phyloP scores from a whole-genome alignment of 1,284 basidiomycete species.

The Tilletia indica region DNA sequence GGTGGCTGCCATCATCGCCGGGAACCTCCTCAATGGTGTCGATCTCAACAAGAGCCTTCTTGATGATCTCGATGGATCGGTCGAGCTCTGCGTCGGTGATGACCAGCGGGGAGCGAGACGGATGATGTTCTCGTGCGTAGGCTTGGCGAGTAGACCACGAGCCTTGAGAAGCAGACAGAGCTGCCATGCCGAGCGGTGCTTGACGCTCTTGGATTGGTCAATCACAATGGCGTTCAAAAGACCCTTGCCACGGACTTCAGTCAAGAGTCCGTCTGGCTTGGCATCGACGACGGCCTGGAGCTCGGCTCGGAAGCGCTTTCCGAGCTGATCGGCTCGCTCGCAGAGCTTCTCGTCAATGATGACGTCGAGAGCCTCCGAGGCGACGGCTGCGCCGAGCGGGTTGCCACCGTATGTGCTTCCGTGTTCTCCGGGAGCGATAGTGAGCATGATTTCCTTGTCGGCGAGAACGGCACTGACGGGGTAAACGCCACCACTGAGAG shows the following conservation, averaged over 20 bases:
- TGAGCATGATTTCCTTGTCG: slow-evolving; percentile 85
- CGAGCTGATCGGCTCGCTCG: slow-evolving; percentile 73
- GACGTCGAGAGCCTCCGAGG: slow-evolving; percentile 84
- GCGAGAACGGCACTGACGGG: slow-evolving; percentile 93
- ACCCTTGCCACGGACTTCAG: slow-evolving; percentile 77
- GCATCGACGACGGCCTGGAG: slow-evolving; percentile 46
- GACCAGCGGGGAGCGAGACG: slow-evolving; percentile 94
- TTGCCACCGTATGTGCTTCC: slow-evolving; percentile 82
- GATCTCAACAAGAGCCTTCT: slow-evolving; percentile 73
- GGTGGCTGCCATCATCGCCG: slow-evolving; percentile 33
- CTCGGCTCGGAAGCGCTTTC: slow-evolving; percentile 68
- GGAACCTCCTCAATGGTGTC: slow-evolving; percentile 61
- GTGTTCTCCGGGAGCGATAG: slow-evolving; percentile 94
- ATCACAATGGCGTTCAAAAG: slow-evolving; percentile 93
- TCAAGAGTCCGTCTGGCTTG: slow-evolving; percentile 62
- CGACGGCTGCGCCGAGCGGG: slow-evolving; percentile 90
- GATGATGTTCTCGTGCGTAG: slow-evolving; percentile 93
- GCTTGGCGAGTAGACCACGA: slow-evolving; percentile 86
- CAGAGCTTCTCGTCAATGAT: slow-evolving; percentile 81
- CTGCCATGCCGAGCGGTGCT: slow-evolving; percentile 86
- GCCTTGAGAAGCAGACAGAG: slow-evolving; percentile 88
- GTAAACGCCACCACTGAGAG: slow-evolving; percentile 92
- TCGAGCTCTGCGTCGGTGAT: slow-evolving; percentile 80
- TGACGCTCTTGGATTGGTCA: slow-evolving; percentile 75
- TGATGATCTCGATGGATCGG: slow-evolving; percentile 74